phyloP scores from a whole-genome alignment of 805 yeast species.

The Ascoidea rubescens region DNA sequence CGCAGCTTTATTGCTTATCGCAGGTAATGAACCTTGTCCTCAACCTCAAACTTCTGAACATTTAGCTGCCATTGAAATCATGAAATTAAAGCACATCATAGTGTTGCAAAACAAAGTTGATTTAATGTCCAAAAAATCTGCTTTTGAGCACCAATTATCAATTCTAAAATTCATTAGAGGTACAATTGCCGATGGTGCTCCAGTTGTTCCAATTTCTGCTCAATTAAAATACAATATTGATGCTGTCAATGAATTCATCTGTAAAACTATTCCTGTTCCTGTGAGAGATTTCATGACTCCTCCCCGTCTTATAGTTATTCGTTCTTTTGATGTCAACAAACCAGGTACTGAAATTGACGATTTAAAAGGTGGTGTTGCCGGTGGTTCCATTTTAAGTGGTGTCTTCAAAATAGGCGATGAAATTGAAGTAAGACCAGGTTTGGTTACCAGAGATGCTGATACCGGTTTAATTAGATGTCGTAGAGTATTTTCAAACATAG shows the following conservation, averaged over 20 bases:
- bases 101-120: conserved; percentile 97
- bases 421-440: conserved; percentile 98
- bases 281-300: conserved; percentile 86
- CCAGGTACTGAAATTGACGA: conserved; percentile 98
- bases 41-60: conserved; percentile 99
- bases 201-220: conserved; percentile 96
- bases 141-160: conserved; percentile 88
- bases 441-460: conserved; percentile 86
- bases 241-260: conserved; percentile 95
- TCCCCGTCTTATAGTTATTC: conserved; percentile 90
- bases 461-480: conserved; percentile 75
- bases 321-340: conserved; percentile 97
- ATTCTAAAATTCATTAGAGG: conserved; percentile 89
- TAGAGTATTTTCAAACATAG: conserved; percentile 89
- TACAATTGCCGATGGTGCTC: conserved; percentile 98
- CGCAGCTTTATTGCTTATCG: conserved; percentile 90
- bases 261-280: conserved; percentile 91
- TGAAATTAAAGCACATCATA: conserved; percentile 94
- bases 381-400: conserved; percentile 96
- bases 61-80: conserved; percentile 97
- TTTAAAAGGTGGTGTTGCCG: conserved; percentile 99
- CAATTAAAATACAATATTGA: conserved; percentile 97
- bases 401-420: conserved; percentile 96
- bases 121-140: conserved; percentile 94
- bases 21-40: conserved; percentile 98